Evolutionary conservation across 345 rosid species (phyloP).

Genomic region (Lepidium aucheri): DNA sequence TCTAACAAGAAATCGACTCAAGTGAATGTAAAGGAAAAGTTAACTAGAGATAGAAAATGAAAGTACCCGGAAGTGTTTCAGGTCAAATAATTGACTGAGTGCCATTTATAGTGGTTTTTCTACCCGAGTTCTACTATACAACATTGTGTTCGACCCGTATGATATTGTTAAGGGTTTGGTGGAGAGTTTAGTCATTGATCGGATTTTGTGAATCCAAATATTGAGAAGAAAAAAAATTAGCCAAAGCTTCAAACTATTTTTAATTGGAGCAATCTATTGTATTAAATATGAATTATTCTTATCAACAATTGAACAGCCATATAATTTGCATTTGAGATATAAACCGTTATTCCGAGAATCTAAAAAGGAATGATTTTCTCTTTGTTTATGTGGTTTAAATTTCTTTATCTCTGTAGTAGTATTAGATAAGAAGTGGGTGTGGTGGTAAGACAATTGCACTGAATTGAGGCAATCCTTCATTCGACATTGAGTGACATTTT

Average conservation of each 20-base stretch:
- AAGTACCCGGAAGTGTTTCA: no score
- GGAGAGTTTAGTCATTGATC: no score
- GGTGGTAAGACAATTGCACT: conserved; percentile 28
- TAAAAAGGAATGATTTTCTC: conserved; percentile 3
- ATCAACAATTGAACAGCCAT: not conserved
- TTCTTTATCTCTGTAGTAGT: not conserved
- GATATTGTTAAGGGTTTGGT: no score
- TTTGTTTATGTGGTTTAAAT: not conserved
- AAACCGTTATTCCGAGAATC: not conserved
- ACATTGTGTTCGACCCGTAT: no score
- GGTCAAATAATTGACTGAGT: no score
- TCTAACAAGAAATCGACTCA: conserved; percentile 20
- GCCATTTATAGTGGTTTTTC: no score
- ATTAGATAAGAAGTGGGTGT: conserved; percentile 25
- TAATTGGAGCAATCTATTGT: not conserved
- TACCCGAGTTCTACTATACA: no score
- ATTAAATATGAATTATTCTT: not conserved
- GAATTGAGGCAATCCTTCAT: conserved; percentile 23
- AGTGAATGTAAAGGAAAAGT: not conserved
- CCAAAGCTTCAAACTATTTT: not conserved
- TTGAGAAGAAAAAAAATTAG: not conserved
- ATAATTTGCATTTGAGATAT: not conserved
- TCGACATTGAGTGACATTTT: conserved; percentile 19
- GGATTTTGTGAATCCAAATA: no score
- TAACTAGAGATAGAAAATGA: not conserved